Percentiles rank a stretch among this genome's conserved stretches.
These are phyloP conservation scores for Geosmithia morbida DNA, from an alignment of 2,329 filamentous ascomycete genomes.

Conservation along the genomic window DNA sequence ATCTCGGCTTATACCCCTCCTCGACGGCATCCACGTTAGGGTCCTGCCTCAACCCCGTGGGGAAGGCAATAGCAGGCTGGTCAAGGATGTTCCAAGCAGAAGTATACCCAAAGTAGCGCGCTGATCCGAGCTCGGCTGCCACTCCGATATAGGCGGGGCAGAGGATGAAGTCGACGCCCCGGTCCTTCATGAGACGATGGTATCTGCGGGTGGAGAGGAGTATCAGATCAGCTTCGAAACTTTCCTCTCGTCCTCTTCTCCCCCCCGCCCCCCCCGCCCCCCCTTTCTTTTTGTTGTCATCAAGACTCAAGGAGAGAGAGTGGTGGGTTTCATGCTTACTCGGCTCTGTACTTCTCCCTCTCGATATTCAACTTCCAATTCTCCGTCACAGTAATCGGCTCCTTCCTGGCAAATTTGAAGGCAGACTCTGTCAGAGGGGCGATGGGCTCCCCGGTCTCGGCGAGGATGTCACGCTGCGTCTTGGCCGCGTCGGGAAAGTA, in stretches of 20 bases:
- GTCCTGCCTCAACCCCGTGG: conserved; percentile 8
- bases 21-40: conserved; percentile 3
- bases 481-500: conserved; percentile 13
- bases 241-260: too few relatives aligned
- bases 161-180: conserved; percentile 12
- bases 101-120: conserved; percentile 14
- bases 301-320: too few relatives aligned
- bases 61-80: conserved; percentile 11
- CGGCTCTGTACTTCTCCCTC: not conserved
- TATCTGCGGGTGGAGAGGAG: not conserved
- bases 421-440: conserved; percentile 12
- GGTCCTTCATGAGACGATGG: conserved; percentile 7
- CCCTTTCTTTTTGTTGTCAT: too few relatives aligned
- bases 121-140: conserved; percentile 6
- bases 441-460: conserved; percentile 11
- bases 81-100: conserved; percentile 17
- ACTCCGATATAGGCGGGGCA: conserved; percentile 11
- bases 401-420: conserved; percentile 4
- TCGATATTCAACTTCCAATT: conserved; percentile 9
- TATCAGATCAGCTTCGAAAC: too few relatives aligned
- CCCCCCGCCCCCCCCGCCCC: too few relatives aligned
- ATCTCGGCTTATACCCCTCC: conserved; percentile 1
- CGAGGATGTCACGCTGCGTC: conserved; percentile 5
- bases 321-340: not conserved
- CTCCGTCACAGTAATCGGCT: conserved; percentile 3